Conservation (phyloP, 2,329 filamentous ascomycete species). For the Fonsecaea multimorphosa region DNA sequence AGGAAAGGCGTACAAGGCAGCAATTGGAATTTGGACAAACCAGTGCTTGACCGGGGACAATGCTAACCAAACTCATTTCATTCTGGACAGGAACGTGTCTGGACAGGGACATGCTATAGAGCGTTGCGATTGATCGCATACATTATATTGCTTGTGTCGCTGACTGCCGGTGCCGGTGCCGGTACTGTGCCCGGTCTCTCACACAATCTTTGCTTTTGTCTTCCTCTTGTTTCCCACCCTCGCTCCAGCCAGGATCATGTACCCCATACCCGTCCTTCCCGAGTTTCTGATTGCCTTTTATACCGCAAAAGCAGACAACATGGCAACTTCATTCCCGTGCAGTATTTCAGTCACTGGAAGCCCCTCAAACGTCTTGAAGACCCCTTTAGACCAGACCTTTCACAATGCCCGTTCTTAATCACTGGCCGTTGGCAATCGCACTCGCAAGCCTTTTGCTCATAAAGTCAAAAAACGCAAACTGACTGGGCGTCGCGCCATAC, state of each 20-base stretch:
- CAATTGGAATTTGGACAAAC: no score
- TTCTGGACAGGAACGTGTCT: no score
- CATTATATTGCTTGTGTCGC: neutral
- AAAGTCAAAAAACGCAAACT: conserved; percentile 98
- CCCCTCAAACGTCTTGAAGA: no score
- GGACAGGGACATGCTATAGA: neutral
- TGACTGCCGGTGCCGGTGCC: neutral
- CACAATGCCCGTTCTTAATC: neutral
- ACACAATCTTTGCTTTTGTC: conserved; percentile 1
- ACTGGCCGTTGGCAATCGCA: conserved; percentile 27
- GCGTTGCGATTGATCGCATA: neutral
- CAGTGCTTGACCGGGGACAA: no score
- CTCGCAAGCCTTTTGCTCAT: conserved; percentile 38
- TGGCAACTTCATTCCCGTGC: no score
- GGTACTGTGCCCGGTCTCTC: no score
- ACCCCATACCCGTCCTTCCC: neutral
- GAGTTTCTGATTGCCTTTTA: neutral
- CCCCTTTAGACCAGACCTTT: neutral
- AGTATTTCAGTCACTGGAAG: no score
- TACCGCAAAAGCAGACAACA: neutral
- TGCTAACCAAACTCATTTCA: no score
- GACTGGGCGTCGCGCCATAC: conserved; percentile 88
- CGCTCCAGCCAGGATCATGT: neutral
- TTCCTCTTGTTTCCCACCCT: neutral
- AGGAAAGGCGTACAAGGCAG: neutral